These are phyloP conservation scores for Calonectria pseudoturangicola DNA, from an alignment of 2,329 filamentous ascomycete species.

Conservation along the genomic window DNA sequence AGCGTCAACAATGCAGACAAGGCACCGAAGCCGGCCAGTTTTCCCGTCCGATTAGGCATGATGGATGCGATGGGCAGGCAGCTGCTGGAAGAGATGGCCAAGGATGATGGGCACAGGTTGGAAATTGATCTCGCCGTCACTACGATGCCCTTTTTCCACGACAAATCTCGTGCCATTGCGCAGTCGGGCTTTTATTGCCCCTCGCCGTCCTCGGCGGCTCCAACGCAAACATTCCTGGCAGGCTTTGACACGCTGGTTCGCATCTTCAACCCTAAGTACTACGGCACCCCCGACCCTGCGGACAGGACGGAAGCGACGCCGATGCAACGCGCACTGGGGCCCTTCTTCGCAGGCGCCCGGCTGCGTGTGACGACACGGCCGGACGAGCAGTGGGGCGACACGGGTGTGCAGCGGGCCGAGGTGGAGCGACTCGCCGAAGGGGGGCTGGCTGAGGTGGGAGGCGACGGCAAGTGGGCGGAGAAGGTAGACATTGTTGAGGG, in stretches of 20 bases:
- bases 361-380: conserved; percentile 79
- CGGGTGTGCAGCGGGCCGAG: conserved; percentile 68
- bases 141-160: conserved; percentile 82
- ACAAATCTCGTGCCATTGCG: conserved; percentile 79
- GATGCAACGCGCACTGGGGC: conserved; percentile 73
- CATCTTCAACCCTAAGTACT: conserved; percentile 84
- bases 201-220: conserved; percentile 32
- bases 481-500: conserved; percentile 77
- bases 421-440: conserved; percentile 69
- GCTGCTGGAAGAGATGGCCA: conserved; percentile 58
- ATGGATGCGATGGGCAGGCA: conserved; percentile 82
- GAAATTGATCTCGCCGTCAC: conserved; percentile 82
- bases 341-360: conserved; percentile 78
- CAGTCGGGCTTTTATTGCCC: conserved; percentile 63
- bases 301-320: neutral
- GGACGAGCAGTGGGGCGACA: conserved; percentile 75
- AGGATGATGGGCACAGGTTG: conserved; percentile 36
- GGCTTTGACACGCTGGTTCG: conserved; percentile 86
- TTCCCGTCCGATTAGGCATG: conserved; percentile 80
- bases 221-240: conserved; percentile 79
- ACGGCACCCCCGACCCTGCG: conserved; percentile 59
- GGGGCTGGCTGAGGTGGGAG: conserved; percentile 71
- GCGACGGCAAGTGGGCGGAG: conserved; percentile 73
- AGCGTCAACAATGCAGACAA: conserved; percentile 81
- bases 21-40: conserved; percentile 78